A percentile compares a stretch with the other conserved stretches of the same genome.
phyloP scores from a whole-genome alignment of 1,139 yeast genomes.

The Debaryomyces psychrophilus region DNA sequence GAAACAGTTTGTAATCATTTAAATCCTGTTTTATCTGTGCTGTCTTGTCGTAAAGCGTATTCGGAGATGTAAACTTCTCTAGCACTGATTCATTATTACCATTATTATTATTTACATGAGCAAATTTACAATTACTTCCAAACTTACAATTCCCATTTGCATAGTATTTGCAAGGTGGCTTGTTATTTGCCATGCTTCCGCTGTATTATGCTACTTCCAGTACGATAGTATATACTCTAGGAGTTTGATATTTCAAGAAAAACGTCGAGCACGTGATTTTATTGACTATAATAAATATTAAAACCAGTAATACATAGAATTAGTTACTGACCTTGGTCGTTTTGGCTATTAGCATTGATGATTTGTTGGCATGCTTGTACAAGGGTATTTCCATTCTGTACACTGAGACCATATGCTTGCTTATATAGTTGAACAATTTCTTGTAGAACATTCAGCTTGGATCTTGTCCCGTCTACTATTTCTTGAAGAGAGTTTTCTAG shows the following conservation, averaged over 20 bases:
- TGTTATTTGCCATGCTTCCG: conserved; percentile 10
- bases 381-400: conserved; percentile 34
- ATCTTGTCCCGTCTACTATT: conserved; percentile 66
- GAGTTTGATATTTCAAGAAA: background rate
- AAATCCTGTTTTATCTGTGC: conserved; percentile 21
- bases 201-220: background rate
- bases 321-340: background rate
- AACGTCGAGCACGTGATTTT: background rate
- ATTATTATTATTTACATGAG: conserved; percentile 18
- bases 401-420: conserved; percentile 55
- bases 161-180: conserved; percentile 22
- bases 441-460: conserved; percentile 57
- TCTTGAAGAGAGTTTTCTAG: conserved; percentile 69
- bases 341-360: conserved; percentile 16
- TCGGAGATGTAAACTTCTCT: conserved; percentile 14
- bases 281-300: background rate
- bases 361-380: conserved; percentile 27
- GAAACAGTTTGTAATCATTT: conserved; percentile 16
- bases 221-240: background rate
- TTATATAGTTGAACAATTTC: conserved; percentile 63
- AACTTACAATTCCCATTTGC: conserved; percentile 26
- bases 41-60: conserved; percentile 15
- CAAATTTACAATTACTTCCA: conserved; percentile 27
- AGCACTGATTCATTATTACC: conserved; percentile 9
- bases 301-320: background rate